These are phyloP conservation scores for Neoascochyta sp. DNA, from an alignment of 2,329 filamentous ascomycete species.

Conservation along the genomic window DNA sequence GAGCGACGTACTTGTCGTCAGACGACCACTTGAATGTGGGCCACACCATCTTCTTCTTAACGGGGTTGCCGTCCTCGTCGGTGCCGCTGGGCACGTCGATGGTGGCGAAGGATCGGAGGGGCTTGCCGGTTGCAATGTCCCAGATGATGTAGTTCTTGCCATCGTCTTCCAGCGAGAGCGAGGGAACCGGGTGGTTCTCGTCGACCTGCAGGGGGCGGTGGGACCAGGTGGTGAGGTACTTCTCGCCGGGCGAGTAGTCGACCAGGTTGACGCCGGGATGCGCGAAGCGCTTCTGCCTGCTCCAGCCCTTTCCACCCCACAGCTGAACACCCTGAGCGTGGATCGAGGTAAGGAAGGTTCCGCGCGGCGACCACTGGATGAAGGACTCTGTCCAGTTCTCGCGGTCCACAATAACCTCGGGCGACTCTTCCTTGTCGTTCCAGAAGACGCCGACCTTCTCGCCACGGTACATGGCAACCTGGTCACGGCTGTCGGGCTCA, in stretches of 20 bases:
- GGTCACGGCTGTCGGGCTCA: conserved; percentile 84
- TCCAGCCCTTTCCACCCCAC: conserved; percentile 90
- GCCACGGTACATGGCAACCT: conserved; percentile 90
- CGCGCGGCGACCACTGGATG: conserved; percentile 94
- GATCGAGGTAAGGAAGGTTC: conserved; percentile 90
- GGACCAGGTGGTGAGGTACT: conserved; percentile 95
- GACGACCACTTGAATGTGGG: conserved; percentile 99
- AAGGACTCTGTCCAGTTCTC: conserved; percentile 98
- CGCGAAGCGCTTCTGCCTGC: conserved; percentile 84
- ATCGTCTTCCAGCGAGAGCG: conserved; percentile 75
- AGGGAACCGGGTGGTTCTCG: conserved; percentile 79
- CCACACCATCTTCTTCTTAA: conserved; percentile 94
- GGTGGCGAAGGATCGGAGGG: conserved; percentile 88
- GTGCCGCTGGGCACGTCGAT: conserved; percentile 68
- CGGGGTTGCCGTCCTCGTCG: conserved; percentile 60
- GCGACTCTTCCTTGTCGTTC: conserved; percentile 93
- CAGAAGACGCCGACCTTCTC: conserved; percentile 94
- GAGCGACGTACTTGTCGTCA: conserved; percentile 94
- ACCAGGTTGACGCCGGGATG: conserved; percentile 95
- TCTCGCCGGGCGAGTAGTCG: conserved; percentile 90
- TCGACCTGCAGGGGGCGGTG: conserved; percentile 88
- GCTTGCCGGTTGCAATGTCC: conserved; percentile 87
- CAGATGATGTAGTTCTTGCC: conserved; percentile 99
- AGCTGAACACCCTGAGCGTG: conserved; percentile 96
- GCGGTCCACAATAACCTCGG: conserved; percentile 85